These are phyloP conservation scores for Circinella umbellata DNA, from an alignment of 371 early-diverging fungal genomes.

Conservation along the genomic window DNA sequence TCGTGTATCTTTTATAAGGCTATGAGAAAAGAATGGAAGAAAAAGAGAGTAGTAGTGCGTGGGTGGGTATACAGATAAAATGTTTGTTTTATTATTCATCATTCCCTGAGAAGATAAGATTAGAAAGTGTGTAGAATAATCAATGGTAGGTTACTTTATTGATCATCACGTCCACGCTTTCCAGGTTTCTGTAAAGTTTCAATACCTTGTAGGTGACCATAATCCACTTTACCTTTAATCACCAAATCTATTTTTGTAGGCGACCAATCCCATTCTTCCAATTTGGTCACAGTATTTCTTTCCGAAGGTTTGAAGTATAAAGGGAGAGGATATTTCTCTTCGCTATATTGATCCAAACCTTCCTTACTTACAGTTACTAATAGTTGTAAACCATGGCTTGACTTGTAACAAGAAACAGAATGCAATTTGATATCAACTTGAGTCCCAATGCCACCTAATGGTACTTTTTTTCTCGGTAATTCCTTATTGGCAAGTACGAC, in stretches of 20 bases:
- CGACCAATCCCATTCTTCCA: slow-evolving; percentile 6
- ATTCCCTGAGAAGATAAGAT: no score
- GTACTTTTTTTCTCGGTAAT: neutral
- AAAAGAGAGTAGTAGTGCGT: no score
- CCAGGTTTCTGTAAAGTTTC: slow-evolving; percentile 8
- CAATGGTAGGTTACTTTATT: no score
- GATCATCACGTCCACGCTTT: neutral
- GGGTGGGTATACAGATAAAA: no score
- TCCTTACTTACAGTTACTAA: neutral
- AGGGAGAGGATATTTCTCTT: slow-evolving; percentile 20
- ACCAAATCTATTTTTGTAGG: neutral
- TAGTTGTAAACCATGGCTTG: neutral
- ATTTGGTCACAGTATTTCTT: neutral
- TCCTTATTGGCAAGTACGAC: slow-evolving; percentile 23
- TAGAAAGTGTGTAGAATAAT: no score
- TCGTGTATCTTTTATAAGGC: no score
- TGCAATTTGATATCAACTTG: slow-evolving; percentile 18
- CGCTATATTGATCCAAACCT: neutral
- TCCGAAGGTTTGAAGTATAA: slow-evolving; percentile 36
- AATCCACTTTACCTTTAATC: slow-evolving; percentile 14
- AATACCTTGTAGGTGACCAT: slow-evolving; percentile 12
- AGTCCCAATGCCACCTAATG: slow-evolving; percentile 21
- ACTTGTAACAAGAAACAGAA: slow-evolving; percentile 5
- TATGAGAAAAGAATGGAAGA: no score
- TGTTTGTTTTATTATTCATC: no score